Base-by-base conservation (phyloP, 2,329 filamentous ascomycete genomes). In the Colletotrichum godetiae region DNA sequence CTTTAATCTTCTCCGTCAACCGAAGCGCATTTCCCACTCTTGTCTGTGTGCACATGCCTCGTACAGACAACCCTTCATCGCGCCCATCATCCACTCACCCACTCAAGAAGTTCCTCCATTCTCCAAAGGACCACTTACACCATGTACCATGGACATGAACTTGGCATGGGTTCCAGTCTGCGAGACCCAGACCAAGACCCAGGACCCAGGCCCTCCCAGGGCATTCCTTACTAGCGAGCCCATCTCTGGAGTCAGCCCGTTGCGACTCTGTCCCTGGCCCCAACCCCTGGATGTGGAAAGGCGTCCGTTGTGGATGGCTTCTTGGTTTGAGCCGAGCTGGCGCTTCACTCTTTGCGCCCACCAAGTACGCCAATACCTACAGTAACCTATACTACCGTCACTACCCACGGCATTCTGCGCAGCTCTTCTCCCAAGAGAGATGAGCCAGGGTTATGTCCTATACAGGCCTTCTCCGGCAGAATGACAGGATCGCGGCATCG, bases 221-320 rank as follows among this genome's bases (percentile, higher is more conserved):
- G 68, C 46, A 42, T 68, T 65, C 66, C 66, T 33, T 73, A 72
- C 69, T 63, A 73, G 70, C 66, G 19, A 73, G 55, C 65, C 65
- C 69, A 72, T 72, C 65, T 72, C 65, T 73, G 66, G 70, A 69
- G 70, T 69, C 70, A 73, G 66, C 59, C 66, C 56, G 70, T 73
- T 73, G 66, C 66, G 13, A 73, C 70, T 69, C 70, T 73, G 70
- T 69, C 70, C 70, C 66, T 73, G 70, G 66, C 59, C 70, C 55
- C 55, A 42, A 55, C 66, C 66, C 66, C 70, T 73, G 37, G 66
- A 56, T 73, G 59, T 65, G 70, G 70, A 69, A 73, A 73, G 46
- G 70, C 70, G 33, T 70, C 66, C 70, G 70, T 60, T 70, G 70
- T 73, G 70, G 70, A 69, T 73, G 70, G 60, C 59, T 46, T 69